phyloP scores from a whole-genome alignment of 2,329 filamentous ascomycete species.

The Metarhizium rileyi region DNA sequence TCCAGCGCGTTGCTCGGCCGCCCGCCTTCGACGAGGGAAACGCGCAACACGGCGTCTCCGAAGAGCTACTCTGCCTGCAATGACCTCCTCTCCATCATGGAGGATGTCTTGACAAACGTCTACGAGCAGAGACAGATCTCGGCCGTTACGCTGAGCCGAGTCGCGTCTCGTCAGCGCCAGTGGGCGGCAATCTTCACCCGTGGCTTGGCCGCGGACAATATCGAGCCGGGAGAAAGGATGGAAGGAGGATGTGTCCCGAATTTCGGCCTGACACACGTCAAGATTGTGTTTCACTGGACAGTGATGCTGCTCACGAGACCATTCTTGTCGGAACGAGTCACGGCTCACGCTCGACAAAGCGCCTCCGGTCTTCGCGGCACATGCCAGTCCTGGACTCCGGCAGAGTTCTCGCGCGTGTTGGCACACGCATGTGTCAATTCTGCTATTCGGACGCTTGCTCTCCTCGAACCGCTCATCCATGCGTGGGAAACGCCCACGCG shows the following conservation, averaged over 20 bases:
- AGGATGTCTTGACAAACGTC: slow-evolving; percentile 20
- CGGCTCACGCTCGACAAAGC: slow-evolving; percentile 8
- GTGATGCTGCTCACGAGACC: slow-evolving; percentile 24
- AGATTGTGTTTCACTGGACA: slow-evolving; percentile 23
- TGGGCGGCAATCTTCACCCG: slow-evolving; percentile 17
- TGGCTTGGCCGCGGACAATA: slow-evolving; percentile 12
- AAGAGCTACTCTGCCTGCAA: slow-evolving; percentile 15
- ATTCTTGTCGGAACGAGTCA: slow-evolving; percentile 19
- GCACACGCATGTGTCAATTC: slow-evolving; percentile 20
- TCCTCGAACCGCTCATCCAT: slow-evolving; percentile 23
- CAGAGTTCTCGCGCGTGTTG: slow-evolving; percentile 9
- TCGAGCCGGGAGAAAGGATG: background rate
- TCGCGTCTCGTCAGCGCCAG: slow-evolving; percentile 17
- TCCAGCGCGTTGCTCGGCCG: slow-evolving; percentile 17
- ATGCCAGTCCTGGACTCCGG: background rate
- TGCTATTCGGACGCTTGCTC: slow-evolving; percentile 22
- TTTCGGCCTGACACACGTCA: slow-evolving; percentile 13
- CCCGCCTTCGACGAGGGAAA: slow-evolving; percentile 15
- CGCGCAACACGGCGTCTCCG: slow-evolving; percentile 4
- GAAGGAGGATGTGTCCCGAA: background rate
- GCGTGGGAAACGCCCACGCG: slow-evolving; percentile 24
- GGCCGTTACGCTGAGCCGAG: slow-evolving; percentile 12
- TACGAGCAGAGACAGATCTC: slow-evolving; percentile 17
- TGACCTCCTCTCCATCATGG: slow-evolving; percentile 16
- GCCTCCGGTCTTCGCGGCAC: background rate